Base-by-base conservation (phyloP, 1,139 yeast genomes). In the Suhomyces maxii region DNA sequence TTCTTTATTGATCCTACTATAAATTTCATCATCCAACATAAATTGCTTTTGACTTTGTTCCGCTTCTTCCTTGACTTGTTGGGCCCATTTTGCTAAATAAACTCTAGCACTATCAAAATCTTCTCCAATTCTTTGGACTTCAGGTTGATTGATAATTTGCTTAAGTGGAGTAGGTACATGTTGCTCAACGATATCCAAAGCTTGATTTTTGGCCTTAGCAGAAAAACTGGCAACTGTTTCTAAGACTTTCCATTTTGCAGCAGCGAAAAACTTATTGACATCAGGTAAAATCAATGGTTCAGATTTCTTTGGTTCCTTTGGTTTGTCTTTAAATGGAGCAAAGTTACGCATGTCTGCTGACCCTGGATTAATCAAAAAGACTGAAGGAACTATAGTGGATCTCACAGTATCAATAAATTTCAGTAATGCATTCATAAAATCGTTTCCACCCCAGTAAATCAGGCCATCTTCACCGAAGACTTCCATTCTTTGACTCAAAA, bases 41-140 rank as follows among this genome's bases (percentile, higher is more conserved):
- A 80, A 79, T 55, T 74, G 73, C 39, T 77, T 73, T 50, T 87
- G 83, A 40, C 86, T 80, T 54, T 79, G 80, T 58, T 89, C 95
- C 1, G 97, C 95, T 61, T 93, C 96, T 58, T 90, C 95, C 56
- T 93, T 95, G 26, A 93, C 95, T 36, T 90, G 90, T 58, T 89
- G 80, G 0, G 99, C 98, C 99, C 99, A 93, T 69, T 90, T 90
- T 6, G 99, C 98, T 50, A 93, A 73, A 63, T 90, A 93, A 4
- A 90, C 87, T 44, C 91, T 77, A 0, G 97, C 97, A 41, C 93
- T 84, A 59, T 91, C 98, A 62, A 90, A 93, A 53, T 93, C 99
- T 53, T 89, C 90, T 47, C 95, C 89, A 26, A 91, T 81, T 46
- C 76, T 79, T 55, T 77, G 79, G 6, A 91, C 95, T 56, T 90